phyloP scores from a whole-genome alignment of 169 alveolate species.

The Fabrea salina region DNA sequence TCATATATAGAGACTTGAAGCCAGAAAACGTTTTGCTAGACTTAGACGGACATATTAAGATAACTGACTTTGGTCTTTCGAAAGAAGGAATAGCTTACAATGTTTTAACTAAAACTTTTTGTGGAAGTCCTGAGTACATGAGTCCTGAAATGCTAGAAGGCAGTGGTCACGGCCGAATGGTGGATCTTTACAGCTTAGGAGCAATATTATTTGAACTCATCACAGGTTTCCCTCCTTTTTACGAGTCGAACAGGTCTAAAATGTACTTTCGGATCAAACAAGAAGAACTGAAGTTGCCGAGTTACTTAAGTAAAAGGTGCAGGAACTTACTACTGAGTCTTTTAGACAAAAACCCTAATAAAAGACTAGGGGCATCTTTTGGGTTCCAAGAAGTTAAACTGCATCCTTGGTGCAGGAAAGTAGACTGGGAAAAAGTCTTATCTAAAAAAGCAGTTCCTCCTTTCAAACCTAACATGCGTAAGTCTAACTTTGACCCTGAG shows the following conservation, averaged over 20 bases:
- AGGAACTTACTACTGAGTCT: constrained; percentile 42
- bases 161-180: constrained; percentile 76
- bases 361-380: constrained; percentile 49
- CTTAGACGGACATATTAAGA: constrained; percentile 70
- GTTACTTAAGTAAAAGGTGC: constrained; percentile 18
- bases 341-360: constrained; percentile 44
- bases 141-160: constrained; percentile 83
- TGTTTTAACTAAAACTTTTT: constrained; percentile 71
- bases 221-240: constrained; percentile 58
- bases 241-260: constrained; percentile 37
- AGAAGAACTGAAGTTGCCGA: constrained; percentile 43
- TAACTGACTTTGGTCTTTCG: constrained; percentile 83
- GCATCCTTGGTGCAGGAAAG: constrained; percentile 54
- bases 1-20: constrained; percentile 84
- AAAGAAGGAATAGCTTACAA: constrained; percentile 60
- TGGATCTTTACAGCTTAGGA: constrained; percentile 82
- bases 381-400: constrained; percentile 48
- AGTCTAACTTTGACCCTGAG: constrained; percentile 21
- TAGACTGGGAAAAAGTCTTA: constrained; percentile 44
- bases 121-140: constrained; percentile 86
- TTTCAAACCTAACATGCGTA: constrained; percentile 48
- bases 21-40: constrained; percentile 80
- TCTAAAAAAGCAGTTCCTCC: constrained; percentile 54
- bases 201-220: constrained; percentile 51
- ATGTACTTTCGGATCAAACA: constrained; percentile 41